Percentiles rank a stretch among this genome's conserved stretches.
Evolutionary conservation across 257 asterid genomes (phyloP).

Genomic region (Orobanche coerulescens): DNA sequence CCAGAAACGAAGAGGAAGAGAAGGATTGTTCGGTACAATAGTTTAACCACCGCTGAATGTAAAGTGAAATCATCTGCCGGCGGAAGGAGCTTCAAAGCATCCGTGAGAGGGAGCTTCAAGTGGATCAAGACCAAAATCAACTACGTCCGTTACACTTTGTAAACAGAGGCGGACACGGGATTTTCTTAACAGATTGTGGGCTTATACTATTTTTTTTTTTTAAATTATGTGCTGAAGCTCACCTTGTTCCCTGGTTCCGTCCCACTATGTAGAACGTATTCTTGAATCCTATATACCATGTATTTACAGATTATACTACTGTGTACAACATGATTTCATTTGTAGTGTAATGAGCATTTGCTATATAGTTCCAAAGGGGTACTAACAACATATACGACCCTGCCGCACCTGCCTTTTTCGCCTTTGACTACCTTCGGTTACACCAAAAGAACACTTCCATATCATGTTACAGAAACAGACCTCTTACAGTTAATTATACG

Average conservation of each 20-base stretch:
- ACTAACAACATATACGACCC: not conserved
- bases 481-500: no score
- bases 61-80: slow-evolving; percentile 57
- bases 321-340: not conserved
- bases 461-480: no score
- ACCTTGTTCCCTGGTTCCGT: no score
- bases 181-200: no score
- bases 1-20: slow-evolving; percentile 73
- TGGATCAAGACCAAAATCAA: slow-evolving; percentile 67
- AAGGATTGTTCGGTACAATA: slow-evolving; percentile 61
- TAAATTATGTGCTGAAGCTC: no score
- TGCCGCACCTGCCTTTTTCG: no score
- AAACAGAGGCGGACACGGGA: no score
- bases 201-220: no score
- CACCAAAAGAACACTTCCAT: no score
- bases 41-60: slow-evolving; percentile 57
- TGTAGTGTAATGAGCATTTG: not conserved
- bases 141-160: slow-evolving; percentile 38
- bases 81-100: slow-evolving; percentile 55
- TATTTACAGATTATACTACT: not conserved
- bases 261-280: no score
- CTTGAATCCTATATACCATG: no score
- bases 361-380: not conserved
- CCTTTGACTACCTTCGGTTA: no score
- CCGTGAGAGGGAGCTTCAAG: slow-evolving; percentile 59